A percentile compares a stretch with the other conserved stretches of the same genome.
Conservation (phyloP, 352 stramenopile genomes). For the Phytophthora tubulina region DNA sequence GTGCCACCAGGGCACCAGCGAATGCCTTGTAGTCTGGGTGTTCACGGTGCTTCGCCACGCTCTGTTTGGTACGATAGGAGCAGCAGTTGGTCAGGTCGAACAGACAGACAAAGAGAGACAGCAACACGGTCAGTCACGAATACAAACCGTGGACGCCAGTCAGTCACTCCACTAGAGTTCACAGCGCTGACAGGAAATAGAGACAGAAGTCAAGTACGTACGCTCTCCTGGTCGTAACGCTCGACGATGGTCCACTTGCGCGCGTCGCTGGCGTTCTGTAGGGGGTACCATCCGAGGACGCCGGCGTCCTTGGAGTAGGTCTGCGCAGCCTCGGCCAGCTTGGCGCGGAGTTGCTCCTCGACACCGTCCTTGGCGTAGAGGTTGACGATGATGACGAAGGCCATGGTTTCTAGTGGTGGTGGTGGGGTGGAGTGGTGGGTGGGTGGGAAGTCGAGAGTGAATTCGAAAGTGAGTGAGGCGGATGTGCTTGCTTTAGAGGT, state of each 20-base stretch:
- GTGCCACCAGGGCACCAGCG: slow-evolving; percentile 12
- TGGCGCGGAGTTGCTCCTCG: slow-evolving; percentile 27
- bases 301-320: slow-evolving; percentile 28
- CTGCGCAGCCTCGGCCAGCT: slow-evolving; percentile 27
- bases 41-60: slow-evolving; percentile 23
- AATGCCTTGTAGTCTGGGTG: slow-evolving; percentile 24
- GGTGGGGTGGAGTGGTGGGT: slow-evolving; percentile 4
- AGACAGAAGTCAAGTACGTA: slow-evolving; percentile 6
- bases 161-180: too few species aligned
- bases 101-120: too few species aligned
- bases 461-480: slow-evolving; percentile 26
- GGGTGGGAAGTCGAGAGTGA: slow-evolving; percentile 20
- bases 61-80: slow-evolving; percentile 6
- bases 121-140: slow-evolving; percentile 9
- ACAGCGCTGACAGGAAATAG: neutral
- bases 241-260: slow-evolving; percentile 34
- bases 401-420: slow-evolving; percentile 23
- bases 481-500: neutral
- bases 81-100: neutral
- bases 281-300: slow-evolving; percentile 19
- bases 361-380: slow-evolving; percentile 33
- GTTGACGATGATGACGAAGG: slow-evolving; percentile 32
- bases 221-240: slow-evolving; percentile 32
- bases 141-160: too few species aligned
- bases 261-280: slow-evolving; percentile 27